Evolutionary conservation across 805 yeast genomes (phyloP), one percentile per base, ranked within the genome.

Genomic region (Lachancea mirantina): DNA sequence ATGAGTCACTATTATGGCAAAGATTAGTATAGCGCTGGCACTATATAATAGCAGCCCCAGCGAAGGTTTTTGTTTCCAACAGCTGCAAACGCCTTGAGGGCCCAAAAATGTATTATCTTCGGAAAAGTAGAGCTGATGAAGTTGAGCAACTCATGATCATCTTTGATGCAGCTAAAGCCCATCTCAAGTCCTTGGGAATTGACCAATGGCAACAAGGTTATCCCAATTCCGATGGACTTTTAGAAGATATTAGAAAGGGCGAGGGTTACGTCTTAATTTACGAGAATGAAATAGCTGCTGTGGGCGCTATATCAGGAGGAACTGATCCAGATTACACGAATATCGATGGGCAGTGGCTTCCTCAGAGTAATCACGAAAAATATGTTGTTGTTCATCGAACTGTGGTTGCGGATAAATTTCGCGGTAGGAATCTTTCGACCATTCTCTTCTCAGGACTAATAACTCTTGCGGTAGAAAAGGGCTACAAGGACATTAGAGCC

Each of bases 171-270:
- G 34, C 34, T 11, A 24, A 17, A 18, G 23, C 16, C 6, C 14
- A 23, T 10, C 19, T 30, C 8, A 30, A 23, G 17, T 23, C 34
- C 7, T 23, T 17, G 19, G 19, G 24, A n/a, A 23, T 30, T 10
- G 34, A 30, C 11, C 34, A 30, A 23, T 30, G 34, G 34, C 34
- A 30, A 11, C 8, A 30, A 5, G 28, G 28, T 8, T 30, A 30
- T 11, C 34, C 34, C 5, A 18, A 30, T 23, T 8, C 9, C 14
- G 26, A 23, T 4, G n/a, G 5, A 5, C 20, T 19, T 2, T 13
- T 14, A 13, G 13, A 13, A 3, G 34, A 30, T 13, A 30, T 30
- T 8, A 8, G 18, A 10, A n/a, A 10, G 10, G 28, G 23, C 4
- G 11, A 23, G 11, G 16, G 34, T 23, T 30, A 30, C 24, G 23